Evolutionary conservation across 1,284 basidiomycete genomes (phyloP), one percentile per base, ranked within the genome.

Genomic region (Sporisorium scitamineum): DNA sequence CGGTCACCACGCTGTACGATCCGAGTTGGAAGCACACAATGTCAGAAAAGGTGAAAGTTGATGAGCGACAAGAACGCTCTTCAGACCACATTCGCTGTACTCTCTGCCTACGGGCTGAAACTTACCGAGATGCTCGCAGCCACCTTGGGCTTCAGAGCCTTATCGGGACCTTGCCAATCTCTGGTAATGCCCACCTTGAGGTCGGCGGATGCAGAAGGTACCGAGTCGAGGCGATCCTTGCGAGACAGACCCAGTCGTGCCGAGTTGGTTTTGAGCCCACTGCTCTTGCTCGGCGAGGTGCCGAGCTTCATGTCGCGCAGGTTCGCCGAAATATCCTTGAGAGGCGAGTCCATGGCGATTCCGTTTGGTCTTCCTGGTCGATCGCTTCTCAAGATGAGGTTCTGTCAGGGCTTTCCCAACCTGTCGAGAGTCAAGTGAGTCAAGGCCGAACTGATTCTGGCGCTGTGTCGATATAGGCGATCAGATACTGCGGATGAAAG

Each of bases 81-180:
- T 18, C 8, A 13, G 24, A 9, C 29, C 18, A 22, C 3, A 16
- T 1, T 34, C 8, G 20, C 32, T 34, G 50, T 31, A 11, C 27
- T 27, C 14, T 47, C 13, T 14, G 24, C 5, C 9, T 47, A 24
- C n/a, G 11, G 24, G 24, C 26, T 7, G 14, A 10, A 8, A 70
- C 68, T 64, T 44, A 70, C 68, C 10, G 64, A 68, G 22, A 78
- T 79, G 45, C 76, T 73, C 2, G 79, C 53, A 6, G 69, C 47
- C 14, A 75, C 61, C 31, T 77, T 76, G 10, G 78, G 63, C 48
- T 70, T 70, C 48, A 63, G 31, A 22, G 58, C 26, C 59, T 77
- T 70, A 8, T 81, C 79, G 1, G 79, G 78, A 0, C 79, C 79
- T 34, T 79, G 78, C 79, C 79, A 81, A 52, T 81, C 79, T 42